These are phyloP conservation scores for Penicillium angulare DNA, from an alignment of 495 filamentous ascomycete genomes.

Conservation along the genomic window DNA sequence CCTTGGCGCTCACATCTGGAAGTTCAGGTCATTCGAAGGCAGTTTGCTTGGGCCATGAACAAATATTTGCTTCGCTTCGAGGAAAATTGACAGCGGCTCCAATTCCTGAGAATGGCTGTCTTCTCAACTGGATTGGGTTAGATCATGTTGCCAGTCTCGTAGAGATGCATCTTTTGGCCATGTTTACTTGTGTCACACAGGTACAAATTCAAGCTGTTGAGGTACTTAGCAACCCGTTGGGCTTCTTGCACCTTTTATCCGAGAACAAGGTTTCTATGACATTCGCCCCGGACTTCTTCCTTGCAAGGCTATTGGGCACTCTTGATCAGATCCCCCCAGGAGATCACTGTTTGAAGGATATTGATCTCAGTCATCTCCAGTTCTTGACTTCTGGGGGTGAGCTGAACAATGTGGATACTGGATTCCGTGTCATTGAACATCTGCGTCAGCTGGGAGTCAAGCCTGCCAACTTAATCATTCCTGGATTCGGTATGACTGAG, in stretches of 20 bases:
- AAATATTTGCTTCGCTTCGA: constrained; percentile 44
- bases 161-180: constrained; percentile 51
- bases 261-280: constrained; percentile 41
- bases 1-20: constrained; percentile 58
- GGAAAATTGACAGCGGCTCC: constrained; percentile 35
- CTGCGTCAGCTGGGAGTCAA: constrained; percentile 32
- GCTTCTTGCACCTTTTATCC: constrained; percentile 40
- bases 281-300: constrained; percentile 59
- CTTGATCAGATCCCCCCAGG: not conserved
- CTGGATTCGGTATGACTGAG: constrained; percentile 58
- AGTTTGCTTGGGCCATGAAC: constrained; percentile 41
- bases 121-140: constrained; percentile 52
- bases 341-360: constrained; percentile 24
- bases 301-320: constrained; percentile 18
- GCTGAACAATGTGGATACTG: constrained; percentile 32
- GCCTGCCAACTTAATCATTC: constrained; percentile 35
- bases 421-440: constrained; percentile 22
- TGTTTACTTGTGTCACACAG: constrained; percentile 39
- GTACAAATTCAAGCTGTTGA: constrained; percentile 45
- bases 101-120: constrained; percentile 12
- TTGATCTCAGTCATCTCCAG: constrained; percentile 27
- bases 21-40: constrained; percentile 56
- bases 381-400: constrained; percentile 41
- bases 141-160: constrained; percentile 55
- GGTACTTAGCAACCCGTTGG: constrained; percentile 39